These are phyloP conservation scores for Mycena sanguinolenta DNA, from an alignment of 768 basidiomycete species.

Conservation along the genomic window DNA sequence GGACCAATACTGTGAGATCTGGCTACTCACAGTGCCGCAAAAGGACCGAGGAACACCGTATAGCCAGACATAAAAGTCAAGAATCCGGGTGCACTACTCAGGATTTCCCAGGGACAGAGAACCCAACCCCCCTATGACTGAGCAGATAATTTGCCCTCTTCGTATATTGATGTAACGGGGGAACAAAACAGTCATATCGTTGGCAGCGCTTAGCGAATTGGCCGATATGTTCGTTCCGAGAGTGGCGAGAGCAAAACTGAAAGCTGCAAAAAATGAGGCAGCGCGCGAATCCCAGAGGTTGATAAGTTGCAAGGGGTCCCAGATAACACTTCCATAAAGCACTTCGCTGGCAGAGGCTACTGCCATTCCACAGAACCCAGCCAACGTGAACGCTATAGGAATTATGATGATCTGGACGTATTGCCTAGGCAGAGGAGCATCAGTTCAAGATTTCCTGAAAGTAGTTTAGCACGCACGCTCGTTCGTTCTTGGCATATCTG, in stretches of 20 bases:
- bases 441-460: neutral
- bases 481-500: constrained; percentile 79
- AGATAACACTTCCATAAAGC: constrained; percentile 74
- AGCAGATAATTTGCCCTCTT: constrained; percentile 84
- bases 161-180: constrained; percentile 86
- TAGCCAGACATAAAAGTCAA: constrained; percentile 86
- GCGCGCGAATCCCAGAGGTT: constrained; percentile 88
- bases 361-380: constrained; percentile 84
- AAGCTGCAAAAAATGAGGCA: constrained; percentile 81
- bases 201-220: constrained; percentile 79
- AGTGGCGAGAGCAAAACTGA: constrained; percentile 80
- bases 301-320: constrained; percentile 85
- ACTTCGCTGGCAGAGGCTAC: constrained; percentile 82
- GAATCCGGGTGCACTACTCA: constrained; percentile 76
- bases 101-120: constrained; percentile 89
- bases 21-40: constrained; percentile 83
- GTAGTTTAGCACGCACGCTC: constrained; percentile 60
- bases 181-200: constrained; percentile 86
- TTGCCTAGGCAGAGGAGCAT: constrained; percentile 62
- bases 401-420: constrained; percentile 83
- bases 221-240: constrained; percentile 84
- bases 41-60: constrained; percentile 88
- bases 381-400: constrained; percentile 81
- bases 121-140: constrained; percentile 88
- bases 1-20: neutral